Evolutionary conservation across 352 stramenopile genomes (phyloP).

Genomic region (Globisporangium uncinulatum): DNA sequence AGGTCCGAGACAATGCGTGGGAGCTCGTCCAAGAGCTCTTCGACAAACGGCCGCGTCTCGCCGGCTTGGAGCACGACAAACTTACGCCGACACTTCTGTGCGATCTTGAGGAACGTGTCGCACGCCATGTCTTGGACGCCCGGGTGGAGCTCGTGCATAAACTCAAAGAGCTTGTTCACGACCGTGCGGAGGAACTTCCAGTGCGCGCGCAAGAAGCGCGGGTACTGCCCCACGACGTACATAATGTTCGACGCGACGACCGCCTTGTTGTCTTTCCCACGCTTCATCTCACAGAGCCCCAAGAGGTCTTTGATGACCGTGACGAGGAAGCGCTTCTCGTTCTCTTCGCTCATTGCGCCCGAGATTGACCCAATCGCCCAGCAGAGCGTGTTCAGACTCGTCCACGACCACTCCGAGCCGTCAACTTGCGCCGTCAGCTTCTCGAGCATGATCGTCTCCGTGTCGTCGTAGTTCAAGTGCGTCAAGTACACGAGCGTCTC

Average conservation of each 20-base stretch:
- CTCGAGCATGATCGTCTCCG: conserved; percentile 98
- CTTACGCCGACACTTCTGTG: conserved; percentile 95
- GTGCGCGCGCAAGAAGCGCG: conserved; percentile 97
- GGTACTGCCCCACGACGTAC: conserved; percentile 99
- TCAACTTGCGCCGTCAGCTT: conserved; percentile 94
- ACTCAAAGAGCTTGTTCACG: conserved; percentile 99
- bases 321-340: conserved; percentile 99
- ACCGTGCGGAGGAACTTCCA: conserved; percentile 99
- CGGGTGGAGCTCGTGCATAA: conserved; percentile 99
- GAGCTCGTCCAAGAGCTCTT: conserved; percentile 95
- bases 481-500: conserved; percentile 99
- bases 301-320: conserved; percentile 99
- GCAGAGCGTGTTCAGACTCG: conserved; percentile 99
- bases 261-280: conserved; percentile 99
- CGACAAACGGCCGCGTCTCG: conserved; percentile 94
- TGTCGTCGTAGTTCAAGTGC: conserved; percentile 99
- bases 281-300: conserved; percentile 97
- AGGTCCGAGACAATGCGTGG: conserved; percentile 96
- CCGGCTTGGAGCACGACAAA: conserved; percentile 96
- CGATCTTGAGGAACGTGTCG: conserved; percentile 99
- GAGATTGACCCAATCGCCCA: conserved; percentile 99
- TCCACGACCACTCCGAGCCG: conserved; percentile 91
- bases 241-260: conserved; percentile 99
- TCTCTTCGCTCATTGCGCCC: conserved; percentile 98
- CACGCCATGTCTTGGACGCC: conserved; percentile 99